A percentile compares a stretch with the other conserved stretches of the same genome.
Conservation (phyloP, 2,329 filamentous ascomycete genomes). For the Setomelanomma holmii region DNA sequence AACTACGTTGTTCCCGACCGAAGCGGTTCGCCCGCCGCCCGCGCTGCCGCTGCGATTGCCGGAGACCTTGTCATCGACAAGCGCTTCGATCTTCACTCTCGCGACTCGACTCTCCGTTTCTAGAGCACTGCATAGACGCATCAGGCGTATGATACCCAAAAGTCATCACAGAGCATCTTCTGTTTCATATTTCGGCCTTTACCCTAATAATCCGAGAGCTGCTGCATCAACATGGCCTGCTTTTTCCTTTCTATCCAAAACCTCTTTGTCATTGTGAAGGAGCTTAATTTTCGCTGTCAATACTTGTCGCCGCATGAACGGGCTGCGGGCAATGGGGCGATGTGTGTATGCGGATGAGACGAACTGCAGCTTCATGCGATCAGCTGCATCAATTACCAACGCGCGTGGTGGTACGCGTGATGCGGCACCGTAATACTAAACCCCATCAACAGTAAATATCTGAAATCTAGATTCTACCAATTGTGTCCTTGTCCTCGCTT, state of each 20-base stretch:
- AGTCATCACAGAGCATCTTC: slow-evolving; percentile 16
- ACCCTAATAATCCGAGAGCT: slow-evolving; percentile 21
- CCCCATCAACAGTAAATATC: neutral
- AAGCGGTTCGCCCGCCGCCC: slow-evolving; percentile 39
- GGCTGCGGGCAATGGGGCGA: slow-evolving; percentile 5
- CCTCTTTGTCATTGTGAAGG: slow-evolving; percentile 9
- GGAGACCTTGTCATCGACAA: slow-evolving; percentile 27
- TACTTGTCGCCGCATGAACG: slow-evolving; percentile 32
- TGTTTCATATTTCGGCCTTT: slow-evolving; percentile 16
- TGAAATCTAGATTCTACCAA: neutral
- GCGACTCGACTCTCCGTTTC: slow-evolving; percentile 35
- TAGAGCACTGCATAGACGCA: slow-evolving; percentile 24
- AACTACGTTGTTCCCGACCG: slow-evolving; percentile 38
- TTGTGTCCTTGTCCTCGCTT: neutral
- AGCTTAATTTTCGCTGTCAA: slow-evolving; percentile 33
- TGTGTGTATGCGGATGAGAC: slow-evolving; percentile 3
- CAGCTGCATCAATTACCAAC: neutral
- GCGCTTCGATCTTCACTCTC: slow-evolving; percentile 39
- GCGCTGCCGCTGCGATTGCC: slow-evolving; percentile 26
- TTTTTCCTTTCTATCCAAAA: slow-evolving; percentile 14
- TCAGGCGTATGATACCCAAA: slow-evolving; percentile 32
- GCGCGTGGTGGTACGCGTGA: neutral
- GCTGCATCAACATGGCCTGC: slow-evolving; percentile 24
- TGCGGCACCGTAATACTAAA: neutral
- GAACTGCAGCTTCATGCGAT: slow-evolving; percentile 1